Evolutionary conservation across 208 protist species (phyloP), one percentile per base, ranked within the genome.

Genomic region (Leishmania braziliensis): DNA sequence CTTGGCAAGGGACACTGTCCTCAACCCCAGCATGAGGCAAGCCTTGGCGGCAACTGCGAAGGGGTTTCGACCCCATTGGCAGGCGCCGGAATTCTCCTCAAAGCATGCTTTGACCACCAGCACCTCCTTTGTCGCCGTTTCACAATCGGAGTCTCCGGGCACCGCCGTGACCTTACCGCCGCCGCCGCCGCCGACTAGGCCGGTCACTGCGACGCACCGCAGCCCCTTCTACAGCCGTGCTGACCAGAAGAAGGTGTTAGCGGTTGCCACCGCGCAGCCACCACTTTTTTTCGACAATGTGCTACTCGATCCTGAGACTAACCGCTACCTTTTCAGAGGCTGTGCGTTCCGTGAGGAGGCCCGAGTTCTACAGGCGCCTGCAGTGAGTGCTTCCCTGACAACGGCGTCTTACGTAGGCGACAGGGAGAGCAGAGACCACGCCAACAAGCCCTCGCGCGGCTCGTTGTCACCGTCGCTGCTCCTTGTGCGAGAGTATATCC

Each of bases 401-500:
- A 56, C 33, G 53, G 20, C 23, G 36, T 65, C 20, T 60, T 23
- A 0, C 29, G 5, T n/a, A 6, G 74, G 39, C 20, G 51, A 77
- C 36, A 50, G 18, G 16, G 54, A 65, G 50, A 23, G 51, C 20
- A 50, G 29, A 29, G 29, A 16, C 54, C 5, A 50, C 73, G 73
- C 10, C 53, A 29, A 10, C 50, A 48, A 48, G 20, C n/a, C 29
- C 23, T 1, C 36, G 9, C 54, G 23, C 23, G 36, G 20, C 3
- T 39, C 36, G 39, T 39, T 2, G 23, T 23, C 56, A n/a, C 20
- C 60, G 26, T 29, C 8, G 26, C 65, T 87, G 69, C 43, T 93
- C 2, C 81, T 97, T n/a, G 68, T 95, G 63, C 89, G 91, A 4
- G 92, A 97, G 84, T 97, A 91, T 80, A 85, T 88, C 62, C 92